Base-by-base conservation (phyloP, 768 basidiomycete genomes). In the Lactifluus pinguis region DNA sequence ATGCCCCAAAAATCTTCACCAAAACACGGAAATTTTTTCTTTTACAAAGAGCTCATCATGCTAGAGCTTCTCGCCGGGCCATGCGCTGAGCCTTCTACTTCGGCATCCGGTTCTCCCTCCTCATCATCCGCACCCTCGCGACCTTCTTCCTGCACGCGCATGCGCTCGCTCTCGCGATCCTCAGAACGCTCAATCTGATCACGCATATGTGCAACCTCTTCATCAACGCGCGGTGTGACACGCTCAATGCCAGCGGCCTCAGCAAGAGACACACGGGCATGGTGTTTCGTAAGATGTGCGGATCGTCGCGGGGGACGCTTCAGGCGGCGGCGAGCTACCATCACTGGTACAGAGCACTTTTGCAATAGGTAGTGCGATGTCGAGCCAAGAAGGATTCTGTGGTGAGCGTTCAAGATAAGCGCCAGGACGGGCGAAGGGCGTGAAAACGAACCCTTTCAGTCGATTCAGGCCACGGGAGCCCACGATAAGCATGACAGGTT, bases 281-380 rank as follows among this genome's bases (percentile, higher is more conserved):
- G 88, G 65, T 92, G 85, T 36, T 85, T 86, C 30, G 89, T 81
- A 36, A 92, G 83, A 71, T 92, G 89, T 0, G 90, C 89, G 4
- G 83, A 81, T 51, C 85, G 87, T 57, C 84, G 83, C 13, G 93
- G 85, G 21, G 93, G 91, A 3, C 92, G 85, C 72, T 91, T 92
- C 71, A 97, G 85, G 13, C 94, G 80, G 55, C 93, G 85, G 55
- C 94, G 90, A 5, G 94, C 92, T 55, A 95, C 92, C 94, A 98
- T 95, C 57, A 97, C 93, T 0, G 95, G 94, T 0, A 95, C 94
- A 15, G 92, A 92, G 63, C 92, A 95, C 74, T 92, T 94, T 79
- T 92, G 87, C 49, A 92, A 89, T 50, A 93, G 83, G 70, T 98
- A 98, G 72, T 98, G 92, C 1, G 92, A 95, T 1, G 93, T 98